Evolutionary conservation across 371 early-diverging fungal species (phyloP).

Genomic region (Chytridium lagenaria): DNA sequence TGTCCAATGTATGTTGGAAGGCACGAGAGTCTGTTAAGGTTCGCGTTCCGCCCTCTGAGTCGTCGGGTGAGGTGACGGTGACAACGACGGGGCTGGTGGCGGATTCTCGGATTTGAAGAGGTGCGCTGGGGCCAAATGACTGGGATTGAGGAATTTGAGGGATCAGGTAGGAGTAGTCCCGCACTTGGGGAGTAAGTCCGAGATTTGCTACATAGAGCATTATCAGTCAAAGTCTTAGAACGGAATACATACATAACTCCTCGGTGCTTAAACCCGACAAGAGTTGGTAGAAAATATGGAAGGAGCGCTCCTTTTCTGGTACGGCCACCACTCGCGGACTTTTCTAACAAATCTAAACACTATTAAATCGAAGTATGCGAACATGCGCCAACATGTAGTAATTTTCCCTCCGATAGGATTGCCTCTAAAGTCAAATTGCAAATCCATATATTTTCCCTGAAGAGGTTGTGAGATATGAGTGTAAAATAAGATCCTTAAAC

Average conservation of each 20-base stretch:
- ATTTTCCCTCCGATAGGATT: constrained; percentile 83
- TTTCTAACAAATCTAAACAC: constrained; percentile 75
- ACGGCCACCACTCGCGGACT: constrained; percentile 33
- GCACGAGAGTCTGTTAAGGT: constrained; percentile 7
- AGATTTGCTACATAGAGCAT: not conserved
- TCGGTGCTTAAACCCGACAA: constrained; percentile 61
- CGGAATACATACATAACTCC: constrained; percentile 46
- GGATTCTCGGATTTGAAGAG: not conserved
- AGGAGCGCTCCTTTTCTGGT: constrained; percentile 72
- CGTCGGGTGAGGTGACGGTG: not conserved
- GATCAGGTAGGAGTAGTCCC: constrained; percentile 8
- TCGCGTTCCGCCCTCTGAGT: not conserved
- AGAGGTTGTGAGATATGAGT: not conserved
- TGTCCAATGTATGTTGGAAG: constrained; percentile 1
- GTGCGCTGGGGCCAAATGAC: not conserved
- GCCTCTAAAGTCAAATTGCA: constrained; percentile 86
- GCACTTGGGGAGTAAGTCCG: not conserved
- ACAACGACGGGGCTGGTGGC: constrained; percentile 14
- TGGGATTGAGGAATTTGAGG: not conserved
- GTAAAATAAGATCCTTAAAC: not conserved
- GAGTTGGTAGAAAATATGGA: constrained; percentile 89
- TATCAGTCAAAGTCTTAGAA: not conserved
- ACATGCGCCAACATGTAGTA: constrained; percentile 59
- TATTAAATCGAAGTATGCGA: not conserved
- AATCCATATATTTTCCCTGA: constrained; percentile 75